Conservation (phyloP, 164 flowering plant genomes). For the Akebia trifoliata region DNA sequence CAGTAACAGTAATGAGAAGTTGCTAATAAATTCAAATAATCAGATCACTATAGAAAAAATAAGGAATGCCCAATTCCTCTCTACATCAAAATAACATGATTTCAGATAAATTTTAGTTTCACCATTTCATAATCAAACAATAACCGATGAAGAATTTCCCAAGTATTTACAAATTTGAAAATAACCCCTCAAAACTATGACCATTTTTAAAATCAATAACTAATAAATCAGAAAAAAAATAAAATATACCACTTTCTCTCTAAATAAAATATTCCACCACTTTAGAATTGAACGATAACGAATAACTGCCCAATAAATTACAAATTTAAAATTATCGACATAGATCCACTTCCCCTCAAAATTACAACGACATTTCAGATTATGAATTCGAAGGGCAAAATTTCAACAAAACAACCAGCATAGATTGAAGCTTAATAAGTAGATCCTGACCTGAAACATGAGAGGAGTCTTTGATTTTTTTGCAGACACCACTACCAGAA, state of each 20-base stretch:
- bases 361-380: background rate
- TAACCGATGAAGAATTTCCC: background rate
- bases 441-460: slow-evolving; percentile 57
- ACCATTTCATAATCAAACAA: too few relatives aligned
- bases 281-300: too few relatives aligned
- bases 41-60: too few relatives aligned
- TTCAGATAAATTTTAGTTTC: too few relatives aligned
- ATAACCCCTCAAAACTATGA: too few relatives aligned
- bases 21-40: background rate
- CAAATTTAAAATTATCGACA: background rate
- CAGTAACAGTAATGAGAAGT: background rate
- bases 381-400: too few relatives aligned
- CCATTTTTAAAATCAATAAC: background rate
- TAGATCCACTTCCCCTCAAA: background rate
- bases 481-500: slow-evolving; percentile 33
- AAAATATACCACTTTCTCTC: too few relatives aligned
- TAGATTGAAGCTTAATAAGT: slow-evolving; percentile 7
- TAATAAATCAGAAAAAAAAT: too few relatives aligned
- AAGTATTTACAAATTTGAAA: too few relatives aligned
- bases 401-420: background rate
- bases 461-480: slow-evolving; percentile 73
- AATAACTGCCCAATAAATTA: background rate
- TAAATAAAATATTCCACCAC: too few relatives aligned
- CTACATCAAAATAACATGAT: too few relatives aligned
- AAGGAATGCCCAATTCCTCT: too few relatives aligned